Conservation (phyloP, 164 flowering plant species). For the Stephania yunnanensis region DNA sequence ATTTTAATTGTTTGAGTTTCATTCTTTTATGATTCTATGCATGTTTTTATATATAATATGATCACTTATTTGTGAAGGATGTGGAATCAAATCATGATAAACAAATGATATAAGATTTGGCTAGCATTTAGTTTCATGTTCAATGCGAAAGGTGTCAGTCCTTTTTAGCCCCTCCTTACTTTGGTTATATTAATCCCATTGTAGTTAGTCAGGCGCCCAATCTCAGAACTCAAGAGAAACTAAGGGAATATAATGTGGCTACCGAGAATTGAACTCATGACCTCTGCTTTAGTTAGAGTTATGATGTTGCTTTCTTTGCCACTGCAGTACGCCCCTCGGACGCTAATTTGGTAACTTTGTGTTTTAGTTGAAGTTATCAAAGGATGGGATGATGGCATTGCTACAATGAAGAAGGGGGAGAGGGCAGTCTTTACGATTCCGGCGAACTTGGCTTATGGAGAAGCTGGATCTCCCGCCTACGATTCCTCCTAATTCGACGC, state of each 20-base stretch:
- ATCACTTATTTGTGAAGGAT: background rate
- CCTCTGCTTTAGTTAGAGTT: no score
- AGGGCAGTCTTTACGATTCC: conserved; percentile 44
- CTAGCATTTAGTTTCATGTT: background rate
- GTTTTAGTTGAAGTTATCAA: conserved; percentile 45
- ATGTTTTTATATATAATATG: background rate
- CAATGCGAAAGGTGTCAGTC: background rate
- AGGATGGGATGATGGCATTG: conserved; percentile 58
- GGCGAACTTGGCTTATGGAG: conserved; percentile 48
- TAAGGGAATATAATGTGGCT: no score
- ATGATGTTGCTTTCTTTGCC: no score
- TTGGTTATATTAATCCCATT: no score
- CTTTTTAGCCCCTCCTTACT: no score
- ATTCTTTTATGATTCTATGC: background rate
- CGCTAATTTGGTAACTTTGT: background rate
- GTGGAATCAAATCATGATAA: background rate
- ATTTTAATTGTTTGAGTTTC: no score
- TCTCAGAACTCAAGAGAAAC: no score
- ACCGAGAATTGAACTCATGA: no score
- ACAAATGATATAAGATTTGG: no score
- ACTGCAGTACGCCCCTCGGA: background rate
- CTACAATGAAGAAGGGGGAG: conserved; percentile 61
- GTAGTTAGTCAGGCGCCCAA: no score
- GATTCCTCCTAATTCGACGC: conserved; percentile 40
- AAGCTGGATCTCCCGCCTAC: conserved; percentile 40